A percentile compares a stretch with the other conserved stretches of the same genome.
These are phyloP conservation scores for Areca catechu DNA, from an alignment of 176 grass and related monocot genomes.

Conservation along the genomic window DNA sequence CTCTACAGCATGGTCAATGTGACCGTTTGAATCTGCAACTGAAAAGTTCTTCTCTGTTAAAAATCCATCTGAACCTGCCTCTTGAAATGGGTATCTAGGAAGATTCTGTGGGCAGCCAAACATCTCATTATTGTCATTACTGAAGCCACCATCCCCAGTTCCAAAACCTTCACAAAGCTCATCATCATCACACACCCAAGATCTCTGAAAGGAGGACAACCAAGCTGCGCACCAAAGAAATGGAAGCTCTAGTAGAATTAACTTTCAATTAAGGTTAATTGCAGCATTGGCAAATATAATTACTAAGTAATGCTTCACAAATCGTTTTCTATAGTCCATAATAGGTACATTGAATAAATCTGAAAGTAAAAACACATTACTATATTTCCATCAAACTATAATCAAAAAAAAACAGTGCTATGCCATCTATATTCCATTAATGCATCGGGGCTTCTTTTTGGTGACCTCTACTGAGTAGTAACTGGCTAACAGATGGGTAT, in stretches of 20 bases:
- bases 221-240: background rate
- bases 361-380: no score
- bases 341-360: no score
- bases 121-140: background rate
- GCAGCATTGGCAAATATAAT: no score
- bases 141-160: background rate
- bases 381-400: no score
- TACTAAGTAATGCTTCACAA: no score
- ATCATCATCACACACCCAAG: background rate
- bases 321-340: no score
- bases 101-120: background rate
- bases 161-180: background rate
- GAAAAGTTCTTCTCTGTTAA: background rate
- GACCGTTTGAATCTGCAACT: background rate
- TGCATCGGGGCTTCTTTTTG: no score
- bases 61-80: background rate
- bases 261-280: no score
- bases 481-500: no score
- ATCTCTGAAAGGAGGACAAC: background rate
- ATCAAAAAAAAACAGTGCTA: no score
- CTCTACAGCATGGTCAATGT: background rate
- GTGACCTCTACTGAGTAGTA: no score
- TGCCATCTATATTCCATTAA: no score
- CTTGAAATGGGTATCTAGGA: background rate
- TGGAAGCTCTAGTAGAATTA: slow-evolving; percentile 3